phyloP scores from a whole-genome alignment of 129 eudicot species.

The Chrysanthemum makinoi region DNA sequence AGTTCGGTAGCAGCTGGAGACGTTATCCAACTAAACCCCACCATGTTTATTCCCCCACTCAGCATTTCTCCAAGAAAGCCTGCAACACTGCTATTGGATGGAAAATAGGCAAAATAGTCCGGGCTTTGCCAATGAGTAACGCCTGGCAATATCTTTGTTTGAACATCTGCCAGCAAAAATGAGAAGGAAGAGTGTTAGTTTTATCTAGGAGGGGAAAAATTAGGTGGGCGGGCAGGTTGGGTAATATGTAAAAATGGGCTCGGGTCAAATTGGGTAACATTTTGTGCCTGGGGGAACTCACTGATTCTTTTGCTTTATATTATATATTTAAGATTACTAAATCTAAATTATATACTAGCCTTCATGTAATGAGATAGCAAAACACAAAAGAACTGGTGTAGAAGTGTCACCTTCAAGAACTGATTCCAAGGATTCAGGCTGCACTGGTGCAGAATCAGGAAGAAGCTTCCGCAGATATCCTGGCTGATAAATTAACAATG shows the following conservation, averaged over 20 bases:
- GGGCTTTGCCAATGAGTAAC: slow-evolving; percentile 99
- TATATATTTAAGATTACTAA: no score
- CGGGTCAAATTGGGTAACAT: no score
- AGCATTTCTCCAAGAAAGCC: slow-evolving; percentile 98
- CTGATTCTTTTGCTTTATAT: no score
- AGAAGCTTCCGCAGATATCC: slow-evolving; percentile 83
- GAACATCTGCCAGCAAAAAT: slow-evolving; percentile 52
- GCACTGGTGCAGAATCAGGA: slow-evolving; percentile 84
- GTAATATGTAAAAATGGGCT: no score
- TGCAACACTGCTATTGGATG: slow-evolving; percentile 87
- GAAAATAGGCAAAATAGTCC: slow-evolving; percentile 72
- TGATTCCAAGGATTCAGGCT: slow-evolving; percentile 77
- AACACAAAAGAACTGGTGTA: background rate
- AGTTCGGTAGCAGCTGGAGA: slow-evolving; percentile 99
- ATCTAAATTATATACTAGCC: no score
- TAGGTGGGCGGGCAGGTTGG: no score
- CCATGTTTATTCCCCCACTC: slow-evolving; percentile 95
- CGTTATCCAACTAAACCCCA: slow-evolving; percentile 97
- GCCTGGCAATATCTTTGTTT: slow-evolving; percentile 79
- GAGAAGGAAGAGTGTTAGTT: background rate
- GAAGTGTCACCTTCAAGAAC: slow-evolving; percentile 68
- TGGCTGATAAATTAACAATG: slow-evolving; percentile 51
- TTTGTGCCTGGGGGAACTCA: no score
- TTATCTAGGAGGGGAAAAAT: background rate
- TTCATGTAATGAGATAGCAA: slow-evolving; percentile 4